Base-by-base conservation (phyloP, 352 stramenopile genomes). In the Thalassiosira allenii region DNA sequence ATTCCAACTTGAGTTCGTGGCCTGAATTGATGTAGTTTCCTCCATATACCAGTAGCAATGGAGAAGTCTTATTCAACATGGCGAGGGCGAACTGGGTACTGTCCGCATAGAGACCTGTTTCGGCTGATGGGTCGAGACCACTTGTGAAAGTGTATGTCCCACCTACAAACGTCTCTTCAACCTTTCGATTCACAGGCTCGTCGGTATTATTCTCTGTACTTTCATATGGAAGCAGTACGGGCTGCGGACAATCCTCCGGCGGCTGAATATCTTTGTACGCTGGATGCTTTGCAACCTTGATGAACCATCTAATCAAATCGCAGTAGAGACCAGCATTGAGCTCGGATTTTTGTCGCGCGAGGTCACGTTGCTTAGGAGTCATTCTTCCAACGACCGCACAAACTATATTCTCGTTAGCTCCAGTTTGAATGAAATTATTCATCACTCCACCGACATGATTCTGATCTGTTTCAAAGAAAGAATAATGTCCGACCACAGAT, bases 391-490 rank as follows among this genome's bases (percentile, higher is more conserved):
- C 69, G 12, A 71, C 11, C 12, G 58, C 52, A 73, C 30, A 33
- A 29, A 73, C 37, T 4, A 82, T 62, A 49, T 66, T 12, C 22
- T 72, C 43, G 30, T 51, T 51, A 33, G 32, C 47, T 53, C 25
- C 30, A 20, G 6, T 22, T 27, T 30, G n/a, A n/a, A 27, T 43
- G 30, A 32, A 65, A 4, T 76, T 20, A 37, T 77, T 66, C 8
- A 77, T 47, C 37, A 63, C 72, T 51, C 43, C 65, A 32, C 59
- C 72, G 29, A 81, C 25, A 34, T 74, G 61, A 23, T 17, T 27
- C 56, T 81, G 72, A 68, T 82, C 61, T 14, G 66, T 58, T 17
- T 70, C 59, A 49, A 77, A 82, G 27, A 73, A 82, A 27, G 34
- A 52, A 34, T 57, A 76, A 32, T 77, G 57, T 27, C 74, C 74